Percentiles rank a stretch among this genome's conserved stretches.
Conservation (phyloP, 306 rosid species). For the Trifolium pratense region DNA sequence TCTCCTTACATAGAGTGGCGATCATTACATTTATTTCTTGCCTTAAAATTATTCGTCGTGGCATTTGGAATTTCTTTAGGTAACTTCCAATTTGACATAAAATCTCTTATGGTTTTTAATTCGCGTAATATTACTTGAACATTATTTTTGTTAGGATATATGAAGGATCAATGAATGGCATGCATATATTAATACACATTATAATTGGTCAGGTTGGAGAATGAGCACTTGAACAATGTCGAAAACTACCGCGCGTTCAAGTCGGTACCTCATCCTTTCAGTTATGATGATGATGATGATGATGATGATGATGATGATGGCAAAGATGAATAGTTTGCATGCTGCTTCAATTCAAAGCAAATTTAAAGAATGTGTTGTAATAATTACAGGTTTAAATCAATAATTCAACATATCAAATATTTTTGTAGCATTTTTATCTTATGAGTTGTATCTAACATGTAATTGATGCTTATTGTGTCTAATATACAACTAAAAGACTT, state of each 20-base stretch:
- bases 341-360: neutral
- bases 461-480: too few species aligned
- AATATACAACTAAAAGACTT: too few species aligned
- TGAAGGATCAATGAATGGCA: neutral
- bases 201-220: constrained; percentile 61
- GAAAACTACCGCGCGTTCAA: constrained; percentile 72
- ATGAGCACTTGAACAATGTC: constrained; percentile 75
- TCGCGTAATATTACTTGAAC: neutral
- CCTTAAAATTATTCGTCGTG: constrained; percentile 72
- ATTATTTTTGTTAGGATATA: neutral
- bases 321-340: constrained; percentile 47
- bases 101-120: neutral
- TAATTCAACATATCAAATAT: too few species aligned
- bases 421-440: too few species aligned
- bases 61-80: constrained; percentile 87
- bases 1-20: constrained; percentile 51
- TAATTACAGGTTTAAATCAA: too few species aligned
- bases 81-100: constrained; percentile 9
- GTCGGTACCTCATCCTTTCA: constrained; percentile 73
- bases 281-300: constrained; percentile 48
- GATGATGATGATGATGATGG: constrained; percentile 38
- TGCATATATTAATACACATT: neutral
- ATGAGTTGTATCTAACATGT: too few species aligned
- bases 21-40: constrained; percentile 50
- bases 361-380: too few species aligned